These are phyloP conservation scores for Clitopilus hobsonii DNA, from an alignment of 768 basidiomycete genomes.

Conservation along the genomic window DNA sequence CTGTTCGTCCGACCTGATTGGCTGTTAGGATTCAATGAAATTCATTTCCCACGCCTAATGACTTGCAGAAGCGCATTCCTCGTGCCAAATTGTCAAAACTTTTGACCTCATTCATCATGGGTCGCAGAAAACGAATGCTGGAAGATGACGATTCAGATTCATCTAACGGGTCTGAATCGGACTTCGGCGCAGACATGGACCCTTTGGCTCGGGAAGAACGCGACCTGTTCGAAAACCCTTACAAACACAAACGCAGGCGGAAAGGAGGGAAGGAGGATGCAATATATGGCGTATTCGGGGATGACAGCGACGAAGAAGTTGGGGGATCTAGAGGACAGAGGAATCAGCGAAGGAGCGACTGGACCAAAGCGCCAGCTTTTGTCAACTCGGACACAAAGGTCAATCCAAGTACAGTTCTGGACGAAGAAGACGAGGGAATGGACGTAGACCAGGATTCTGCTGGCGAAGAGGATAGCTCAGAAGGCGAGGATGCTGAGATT, in stretches of 20 bases:
- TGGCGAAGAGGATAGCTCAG: conserved; percentile 24
- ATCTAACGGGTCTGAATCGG: conserved; percentile 51
- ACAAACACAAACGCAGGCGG: conserved; percentile 63
- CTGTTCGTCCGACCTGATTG: too few species aligned
- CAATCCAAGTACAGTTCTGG: not conserved
- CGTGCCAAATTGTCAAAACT: too few species aligned
- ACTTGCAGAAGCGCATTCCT: too few species aligned
- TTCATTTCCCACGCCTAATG: not conserved
- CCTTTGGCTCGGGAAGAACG: conserved; percentile 70
- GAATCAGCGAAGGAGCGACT: conserved; percentile 47
- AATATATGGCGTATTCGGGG: conserved; percentile 72
- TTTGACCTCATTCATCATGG: conserved; percentile 44
- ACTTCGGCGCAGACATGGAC: conserved; percentile 43
- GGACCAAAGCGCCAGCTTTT: conserved; percentile 77
- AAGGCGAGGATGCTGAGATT: conserved; percentile 31
- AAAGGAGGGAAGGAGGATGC: conserved; percentile 67
- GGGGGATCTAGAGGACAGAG: conserved; percentile 17
- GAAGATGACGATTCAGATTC: conserved; percentile 76
- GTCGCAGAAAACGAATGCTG: conserved; percentile 69
- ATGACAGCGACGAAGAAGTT: conserved; percentile 65
- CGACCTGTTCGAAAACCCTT: conserved; percentile 72
- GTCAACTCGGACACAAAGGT: conserved; percentile 53
- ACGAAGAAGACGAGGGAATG: conserved; percentile 37
- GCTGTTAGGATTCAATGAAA: too few species aligned
- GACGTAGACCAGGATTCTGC: conserved; percentile 23